Conservation (phyloP, 2,329 filamentous ascomycete genomes). For the Parascedosporium putredinis region DNA sequence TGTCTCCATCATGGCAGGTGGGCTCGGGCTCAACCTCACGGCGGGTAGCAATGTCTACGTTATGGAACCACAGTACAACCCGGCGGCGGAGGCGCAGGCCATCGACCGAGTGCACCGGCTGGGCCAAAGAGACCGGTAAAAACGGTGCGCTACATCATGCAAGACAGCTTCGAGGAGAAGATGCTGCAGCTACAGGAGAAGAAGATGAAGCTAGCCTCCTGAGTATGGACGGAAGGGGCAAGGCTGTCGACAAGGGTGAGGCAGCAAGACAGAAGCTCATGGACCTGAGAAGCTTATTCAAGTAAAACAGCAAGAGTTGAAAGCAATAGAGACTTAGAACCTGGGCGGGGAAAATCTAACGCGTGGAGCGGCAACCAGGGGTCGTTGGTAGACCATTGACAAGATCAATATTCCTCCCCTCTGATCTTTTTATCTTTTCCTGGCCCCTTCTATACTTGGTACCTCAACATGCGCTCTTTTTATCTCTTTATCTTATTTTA, state of each 20-base stretch:
- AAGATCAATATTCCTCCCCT: too few species aligned
- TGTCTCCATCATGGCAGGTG: constrained; percentile 85
- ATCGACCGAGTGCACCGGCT: constrained; percentile 87
- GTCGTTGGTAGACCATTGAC: too few species aligned
- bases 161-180: constrained; percentile 83
- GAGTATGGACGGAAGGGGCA: constrained; percentile 61
- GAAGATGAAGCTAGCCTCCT: constrained; percentile 87
- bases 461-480: too few species aligned
- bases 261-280: constrained; percentile 51
- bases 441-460: too few species aligned
- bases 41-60: constrained; percentile 80
- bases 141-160: constrained; percentile 87
- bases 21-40: constrained; percentile 83
- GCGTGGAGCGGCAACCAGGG: too few species aligned
- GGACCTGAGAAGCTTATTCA: constrained; percentile 50
- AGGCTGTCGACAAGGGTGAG: constrained; percentile 38
- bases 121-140: constrained; percentile 76
- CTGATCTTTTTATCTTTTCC: too few species aligned
- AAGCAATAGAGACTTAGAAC: too few species aligned
- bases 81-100: constrained; percentile 86
- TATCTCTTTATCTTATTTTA: too few species aligned
- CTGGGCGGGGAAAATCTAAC: too few species aligned
- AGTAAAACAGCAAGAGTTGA: constrained; percentile 24
- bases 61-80: constrained; percentile 98
- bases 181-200: constrained; percentile 83